Evolutionary conservation across 805 yeast genomes (phyloP), one percentile per base, ranked within the genome.

Genomic region (Lipomyces chichibuensis): DNA sequence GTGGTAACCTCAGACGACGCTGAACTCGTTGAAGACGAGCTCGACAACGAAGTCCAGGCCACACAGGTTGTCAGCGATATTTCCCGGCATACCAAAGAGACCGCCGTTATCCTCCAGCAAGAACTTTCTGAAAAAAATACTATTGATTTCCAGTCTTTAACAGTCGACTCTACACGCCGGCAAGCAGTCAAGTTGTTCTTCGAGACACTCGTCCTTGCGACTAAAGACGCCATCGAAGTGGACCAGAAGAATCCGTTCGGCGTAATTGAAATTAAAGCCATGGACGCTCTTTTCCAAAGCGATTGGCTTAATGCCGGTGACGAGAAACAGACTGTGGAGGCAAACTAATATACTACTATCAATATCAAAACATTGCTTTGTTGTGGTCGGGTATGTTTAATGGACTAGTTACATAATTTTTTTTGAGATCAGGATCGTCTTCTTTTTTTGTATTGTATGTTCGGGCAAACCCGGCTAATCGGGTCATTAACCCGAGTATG

Each of bases 131-230:
- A 67, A 11, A 69, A 62, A 11, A 70, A 73, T 3, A 66, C 67
- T 2, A 66, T 68, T 4, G 74, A 80, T 0, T 79, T 13, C 78
- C 81, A 5, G 73, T n/a, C 59, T 25, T 59, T 64, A 37, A 60
- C 65, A 37, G 63, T n/a, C 23, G 37, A 57, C 37, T 1, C 67
- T 80, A 80, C 66, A 83, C 83, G 74, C 80, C 82, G 71, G 13
- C 88, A 88, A 72, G 91, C 92, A 25, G 86, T 91, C 2, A 84
- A 86, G 73, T 82, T 90, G 63, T 92, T 92, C 77, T 92, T 92
- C 74, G 96, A 92, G 75, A 76, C 92, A 75, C 81, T 92, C 72
- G 94, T 92, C 2, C 81, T 92, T 65, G 96, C 96, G 1, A 88
- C 95, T 5, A 82, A 86, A 57, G 92, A 89, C 72, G 88, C 94